Percentiles rank a stretch among this genome's conserved stretches.
Evolutionary conservation across 140 eudicot genomes (phyloP).

Genomic region (Bidens hawaiensis): DNA sequence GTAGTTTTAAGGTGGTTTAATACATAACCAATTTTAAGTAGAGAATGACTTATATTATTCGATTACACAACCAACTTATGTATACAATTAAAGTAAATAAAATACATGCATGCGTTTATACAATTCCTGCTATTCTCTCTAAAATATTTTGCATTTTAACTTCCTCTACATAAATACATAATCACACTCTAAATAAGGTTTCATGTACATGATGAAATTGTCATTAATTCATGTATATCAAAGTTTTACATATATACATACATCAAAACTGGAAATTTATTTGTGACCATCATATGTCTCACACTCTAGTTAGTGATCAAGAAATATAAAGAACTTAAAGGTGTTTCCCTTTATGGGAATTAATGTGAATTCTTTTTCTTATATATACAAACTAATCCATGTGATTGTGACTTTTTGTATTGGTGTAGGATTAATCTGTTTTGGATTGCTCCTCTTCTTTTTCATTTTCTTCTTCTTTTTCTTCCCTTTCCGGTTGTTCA

Average conservation of each 20-base stretch:
- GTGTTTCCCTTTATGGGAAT: slow-evolving; percentile 19
- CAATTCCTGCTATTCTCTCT: too few relatives aligned
- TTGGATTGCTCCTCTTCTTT: slow-evolving; percentile 12
- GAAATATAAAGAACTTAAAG: too few relatives aligned
- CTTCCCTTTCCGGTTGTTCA: slow-evolving; percentile 20
- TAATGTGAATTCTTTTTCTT: slow-evolving; percentile 15
- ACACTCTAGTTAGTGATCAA: slow-evolving; percentile 21
- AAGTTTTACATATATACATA: slow-evolving; percentile 7
- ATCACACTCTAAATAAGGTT: too few relatives aligned
- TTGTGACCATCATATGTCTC: slow-evolving; percentile 15
- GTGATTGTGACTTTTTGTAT: slow-evolving; percentile 17
- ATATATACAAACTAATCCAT: slow-evolving; percentile 7
- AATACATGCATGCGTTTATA: too few relatives aligned
- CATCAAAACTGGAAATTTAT: slow-evolving; percentile 10
- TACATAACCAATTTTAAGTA: too few relatives aligned
- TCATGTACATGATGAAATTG: background rate
- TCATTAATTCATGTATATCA: slow-evolving; percentile 2
- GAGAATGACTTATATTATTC: too few relatives aligned
- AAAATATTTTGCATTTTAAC: too few relatives aligned
- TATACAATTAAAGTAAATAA: too few relatives aligned
- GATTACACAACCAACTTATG: too few relatives aligned
- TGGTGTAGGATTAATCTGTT: slow-evolving; percentile 10
- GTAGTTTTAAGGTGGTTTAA: too few relatives aligned
- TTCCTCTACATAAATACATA: too few relatives aligned
- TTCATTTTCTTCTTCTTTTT: slow-evolving; percentile 7